Conservation (phyloP, 192 early-diverging fungal genomes). For the Dissophora globulifera region DNA sequence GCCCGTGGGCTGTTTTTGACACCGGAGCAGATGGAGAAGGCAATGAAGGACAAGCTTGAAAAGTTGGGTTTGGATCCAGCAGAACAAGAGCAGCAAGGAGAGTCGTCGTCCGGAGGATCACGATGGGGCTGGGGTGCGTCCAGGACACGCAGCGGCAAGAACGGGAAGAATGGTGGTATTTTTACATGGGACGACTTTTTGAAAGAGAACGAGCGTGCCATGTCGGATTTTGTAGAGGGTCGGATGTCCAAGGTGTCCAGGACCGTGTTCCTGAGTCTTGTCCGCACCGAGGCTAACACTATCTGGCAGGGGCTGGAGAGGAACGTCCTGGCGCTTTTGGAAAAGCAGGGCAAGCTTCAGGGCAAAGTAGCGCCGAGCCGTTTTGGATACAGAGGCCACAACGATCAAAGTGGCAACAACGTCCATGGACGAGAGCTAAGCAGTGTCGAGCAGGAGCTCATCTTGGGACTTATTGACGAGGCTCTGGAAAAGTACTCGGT, state of each 20-base stretch:
- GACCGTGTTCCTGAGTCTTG: constrained; percentile 28
- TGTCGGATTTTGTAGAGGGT: constrained; percentile 30
- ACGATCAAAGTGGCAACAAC: not conserved
- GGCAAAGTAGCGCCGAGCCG: constrained; percentile 8
- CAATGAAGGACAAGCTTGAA: constrained; percentile 5
- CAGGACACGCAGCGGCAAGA: constrained; percentile 9
- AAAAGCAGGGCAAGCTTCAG: constrained; percentile 41
- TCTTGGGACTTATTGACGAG: constrained; percentile 65
- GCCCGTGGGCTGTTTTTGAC: constrained; percentile 32
- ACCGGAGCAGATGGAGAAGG: constrained; percentile 21
- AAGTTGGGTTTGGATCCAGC: constrained; percentile 6
- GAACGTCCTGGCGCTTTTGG: constrained; percentile 34
- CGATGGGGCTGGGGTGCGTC: constrained; percentile 4
- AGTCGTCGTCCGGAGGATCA: constrained; percentile 3
- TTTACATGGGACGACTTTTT: constrained; percentile 30
- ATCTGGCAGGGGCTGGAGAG: constrained; percentile 44
- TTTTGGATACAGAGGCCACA: not conserved
- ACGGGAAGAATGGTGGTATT: constrained; percentile 6
- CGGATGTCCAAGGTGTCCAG: constrained; percentile 34
- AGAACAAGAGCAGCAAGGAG: not conserved
- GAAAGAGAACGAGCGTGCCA: constrained; percentile 29
- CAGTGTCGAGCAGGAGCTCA: constrained; percentile 39
- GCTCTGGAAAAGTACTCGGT: constrained; percentile 69
- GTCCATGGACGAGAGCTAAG: constrained; percentile 8
- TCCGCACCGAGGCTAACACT: constrained; percentile 27